Conservation (phyloP, 768 basidiomycete genomes). For the Russula foetens region DNA sequence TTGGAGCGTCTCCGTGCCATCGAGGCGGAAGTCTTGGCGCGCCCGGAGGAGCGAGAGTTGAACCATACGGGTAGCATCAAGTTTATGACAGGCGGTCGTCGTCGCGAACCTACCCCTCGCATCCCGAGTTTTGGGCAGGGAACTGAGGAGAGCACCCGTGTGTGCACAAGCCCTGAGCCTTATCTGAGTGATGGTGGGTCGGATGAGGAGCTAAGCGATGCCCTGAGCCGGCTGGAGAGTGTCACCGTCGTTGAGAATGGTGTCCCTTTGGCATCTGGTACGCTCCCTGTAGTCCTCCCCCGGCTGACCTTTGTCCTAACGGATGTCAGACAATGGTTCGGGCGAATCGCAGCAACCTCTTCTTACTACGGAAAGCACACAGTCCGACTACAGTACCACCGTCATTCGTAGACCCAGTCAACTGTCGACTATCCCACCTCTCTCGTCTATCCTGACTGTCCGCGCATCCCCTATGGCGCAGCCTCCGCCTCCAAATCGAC, state of each 20-base stretch:
- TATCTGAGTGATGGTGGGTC: conserved; percentile 45
- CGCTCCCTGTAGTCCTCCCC: conserved; percentile 1
- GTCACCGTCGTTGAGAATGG: conserved; percentile 40
- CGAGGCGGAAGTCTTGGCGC: conserved; percentile 72
- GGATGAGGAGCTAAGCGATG: conserved; percentile 61
- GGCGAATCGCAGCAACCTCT: conserved; percentile 37
- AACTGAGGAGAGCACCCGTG: conserved; percentile 50
- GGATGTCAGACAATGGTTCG: neutral
- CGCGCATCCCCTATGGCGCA: conserved; percentile 20
- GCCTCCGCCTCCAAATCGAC: neutral
- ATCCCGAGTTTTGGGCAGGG: conserved; percentile 84
- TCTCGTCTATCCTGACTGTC: conserved; percentile 49
- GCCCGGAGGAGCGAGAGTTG: conserved; percentile 57
- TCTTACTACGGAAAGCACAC: conserved; percentile 36
- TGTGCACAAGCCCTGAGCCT: conserved; percentile 25
- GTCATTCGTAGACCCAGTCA: conserved; percentile 49
- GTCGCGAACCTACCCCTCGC: conserved; percentile 51
- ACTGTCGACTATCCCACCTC: conserved; percentile 25
- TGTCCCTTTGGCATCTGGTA: conserved; percentile 8
- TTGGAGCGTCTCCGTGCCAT: conserved; percentile 72
- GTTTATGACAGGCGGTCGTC: conserved; percentile 63
- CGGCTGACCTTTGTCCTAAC: neutral
- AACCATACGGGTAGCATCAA: conserved; percentile 79
- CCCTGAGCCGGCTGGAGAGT: conserved; percentile 44
- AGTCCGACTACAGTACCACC: conserved; percentile 62